phyloP scores from a whole-genome alignment of 1,284 basidiomycete species.

The Grifola frondosa region DNA sequence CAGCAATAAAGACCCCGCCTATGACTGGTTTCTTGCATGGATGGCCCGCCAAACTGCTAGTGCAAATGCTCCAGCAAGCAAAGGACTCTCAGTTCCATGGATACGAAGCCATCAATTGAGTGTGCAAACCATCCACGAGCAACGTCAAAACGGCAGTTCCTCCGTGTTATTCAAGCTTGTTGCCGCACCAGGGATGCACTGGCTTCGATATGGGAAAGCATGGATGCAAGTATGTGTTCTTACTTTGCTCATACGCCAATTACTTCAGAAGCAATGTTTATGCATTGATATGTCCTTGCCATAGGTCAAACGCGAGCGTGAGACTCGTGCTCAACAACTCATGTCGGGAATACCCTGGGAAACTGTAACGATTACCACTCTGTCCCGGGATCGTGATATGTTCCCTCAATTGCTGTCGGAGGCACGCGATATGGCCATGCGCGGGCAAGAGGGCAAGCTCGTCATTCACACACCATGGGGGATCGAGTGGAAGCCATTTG shows the following conservation, averaged over 20 bases:
- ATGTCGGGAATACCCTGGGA: conserved; percentile 96
- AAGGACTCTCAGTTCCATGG: conserved; percentile 45
- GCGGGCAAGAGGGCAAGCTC: conserved; percentile 89
- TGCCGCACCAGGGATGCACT: conserved; percentile 94
- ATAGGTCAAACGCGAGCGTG: conserved; percentile 92
- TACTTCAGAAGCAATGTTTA: neutral
- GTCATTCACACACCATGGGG: conserved; percentile 98
- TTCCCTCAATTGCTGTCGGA: conserved; percentile 85
- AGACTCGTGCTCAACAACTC: conserved; percentile 89
- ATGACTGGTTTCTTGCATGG: conserved; percentile 98
- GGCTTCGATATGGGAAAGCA: conserved; percentile 84
- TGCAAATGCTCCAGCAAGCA: conserved; percentile 31
- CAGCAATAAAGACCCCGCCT: conserved; percentile 92
- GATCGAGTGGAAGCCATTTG: conserved; percentile 95
- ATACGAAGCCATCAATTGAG: conserved; percentile 88
- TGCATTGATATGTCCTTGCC: neutral
- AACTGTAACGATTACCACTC: conserved; percentile 91
- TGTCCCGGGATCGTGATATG: conserved; percentile 81
- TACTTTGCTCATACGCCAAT: neutral
- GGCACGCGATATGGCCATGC: conserved; percentile 86
- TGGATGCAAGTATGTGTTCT: conserved; percentile 88
- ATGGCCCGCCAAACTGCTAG: conserved; percentile 71
- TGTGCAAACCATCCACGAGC: conserved; percentile 89
- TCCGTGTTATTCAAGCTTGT: conserved; percentile 90
- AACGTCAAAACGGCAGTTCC: conserved; percentile 86